Evolutionary conservation across 1,139 yeast genomes (phyloP), one percentile per base, ranked within the genome.

Genomic region (Pichia sp.): DNA sequence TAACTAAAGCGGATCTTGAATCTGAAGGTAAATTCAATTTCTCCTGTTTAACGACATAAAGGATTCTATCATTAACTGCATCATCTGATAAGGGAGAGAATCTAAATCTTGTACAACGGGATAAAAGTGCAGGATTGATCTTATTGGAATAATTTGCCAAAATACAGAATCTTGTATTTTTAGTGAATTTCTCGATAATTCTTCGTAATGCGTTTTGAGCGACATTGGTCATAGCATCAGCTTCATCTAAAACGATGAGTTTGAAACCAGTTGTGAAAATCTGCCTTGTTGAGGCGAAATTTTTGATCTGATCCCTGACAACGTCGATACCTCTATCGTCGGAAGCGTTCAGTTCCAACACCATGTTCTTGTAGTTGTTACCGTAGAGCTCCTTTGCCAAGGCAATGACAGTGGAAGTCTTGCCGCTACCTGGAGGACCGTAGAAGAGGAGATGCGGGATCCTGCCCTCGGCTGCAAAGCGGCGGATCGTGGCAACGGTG

Each of bases 361-460:
- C 96, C 95, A 85, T 86, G 58, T 83, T 84, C 53, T 72, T 74
- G 62, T 84, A 86, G 55, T 79, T 80, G 33, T 78, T 70, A 2
- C 97, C 97, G 56, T 86, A 91, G n/a, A 91, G 79, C 56, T 89
- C 96, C 41, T 77, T 69, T 2, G 98, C 96, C 45, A 91, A 65
- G 0, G 97, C 97, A 28, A 84, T 74, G 47, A 91, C 84, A 1
- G 96, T 89, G 1, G 96, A 85, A 0, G 98, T 91, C 60, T 91
- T 91, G 49, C 98, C 98, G 0, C 96, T 89, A 21, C 98, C 98
- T 20, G 98, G 97, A 0, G 97, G 97, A 0, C 98, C 98, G 60
- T 91, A 89, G 61, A 91, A 89, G 36, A 89, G 66, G 48, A 89
- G 64, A 63, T 89, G 97, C 2, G 98, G 98, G 38, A 91, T 68